Evolutionary conservation across 306 rosid genomes (phyloP).

Genomic region (Castanea crenata): DNA sequence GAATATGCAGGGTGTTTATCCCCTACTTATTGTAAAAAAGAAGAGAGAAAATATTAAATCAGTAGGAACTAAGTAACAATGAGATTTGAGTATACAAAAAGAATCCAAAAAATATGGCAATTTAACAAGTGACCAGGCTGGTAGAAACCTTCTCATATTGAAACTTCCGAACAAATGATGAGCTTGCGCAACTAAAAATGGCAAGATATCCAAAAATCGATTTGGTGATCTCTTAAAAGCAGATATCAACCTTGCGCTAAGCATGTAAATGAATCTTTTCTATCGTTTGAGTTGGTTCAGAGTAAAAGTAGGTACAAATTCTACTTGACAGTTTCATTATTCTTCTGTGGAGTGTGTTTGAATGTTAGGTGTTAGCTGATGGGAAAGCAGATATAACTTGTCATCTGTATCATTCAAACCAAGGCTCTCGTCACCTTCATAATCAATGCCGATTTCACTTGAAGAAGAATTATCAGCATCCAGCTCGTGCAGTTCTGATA

Average conservation of each 20-base stretch:
- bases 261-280: not conserved
- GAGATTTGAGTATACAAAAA: no score
- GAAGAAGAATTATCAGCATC: conserved; percentile 25
- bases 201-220: no score
- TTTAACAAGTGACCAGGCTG: no score
- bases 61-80: no score
- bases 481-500: conserved; percentile 61
- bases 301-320: not conserved
- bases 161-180: no score
- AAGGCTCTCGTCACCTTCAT: not conserved
- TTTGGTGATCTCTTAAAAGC: not conserved
- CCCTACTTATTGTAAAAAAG: no score
- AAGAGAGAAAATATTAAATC: no score
- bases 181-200: no score
- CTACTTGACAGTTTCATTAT: not conserved
- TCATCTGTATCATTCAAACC: not conserved
- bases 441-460: not conserved
- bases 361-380: not conserved
- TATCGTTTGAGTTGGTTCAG: not conserved
- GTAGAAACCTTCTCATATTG: no score
- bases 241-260: not conserved
- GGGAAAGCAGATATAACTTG: not conserved
- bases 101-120: no score
- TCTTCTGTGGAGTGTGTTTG: not conserved
- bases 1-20: no score